phyloP scores from a whole-genome alignment of 768 basidiomycete species.

The Hydnum rufescens region DNA sequence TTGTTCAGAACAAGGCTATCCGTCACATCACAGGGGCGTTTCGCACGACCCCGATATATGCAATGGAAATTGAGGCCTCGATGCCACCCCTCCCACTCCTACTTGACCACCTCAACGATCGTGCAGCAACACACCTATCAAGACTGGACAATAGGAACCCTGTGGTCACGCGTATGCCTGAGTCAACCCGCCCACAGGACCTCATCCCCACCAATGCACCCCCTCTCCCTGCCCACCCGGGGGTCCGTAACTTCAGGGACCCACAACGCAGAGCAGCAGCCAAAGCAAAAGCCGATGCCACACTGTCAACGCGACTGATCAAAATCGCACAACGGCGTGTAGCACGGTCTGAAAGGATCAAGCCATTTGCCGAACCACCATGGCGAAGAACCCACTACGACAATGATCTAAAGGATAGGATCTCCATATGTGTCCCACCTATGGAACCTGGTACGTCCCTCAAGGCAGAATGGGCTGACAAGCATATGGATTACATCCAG shows the following conservation, averaged over 20 bases:
- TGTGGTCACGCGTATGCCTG: too few species aligned
- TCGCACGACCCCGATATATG: conserved; percentile 17
- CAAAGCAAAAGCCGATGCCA: too few species aligned
- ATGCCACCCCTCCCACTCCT: conserved; percentile 15
- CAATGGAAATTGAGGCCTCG: conserved; percentile 19
- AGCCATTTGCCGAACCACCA: background rate
- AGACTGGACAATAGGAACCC: background rate
- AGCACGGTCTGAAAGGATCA: background rate
- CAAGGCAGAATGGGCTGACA: background rate
- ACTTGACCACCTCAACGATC: conserved; percentile 4
- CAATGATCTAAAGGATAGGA: too few species aligned
- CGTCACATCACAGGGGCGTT: conserved; percentile 19
- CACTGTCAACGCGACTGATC: background rate
- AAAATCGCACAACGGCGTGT: background rate
- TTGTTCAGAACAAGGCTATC: conserved; percentile 17
- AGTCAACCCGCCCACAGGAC: too few species aligned
- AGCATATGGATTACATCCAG: background rate
- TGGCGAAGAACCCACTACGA: too few species aligned
- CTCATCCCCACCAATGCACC: too few species aligned
- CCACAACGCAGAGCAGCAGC: too few species aligned
- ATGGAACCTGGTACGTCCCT: background rate
- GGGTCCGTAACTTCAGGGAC: background rate
- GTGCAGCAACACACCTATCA: background rate
- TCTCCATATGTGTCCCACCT: background rate
- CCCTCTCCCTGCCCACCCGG: too few species aligned